Conservation (phyloP, 768 basidiomycete species). For the Russula griseocarnosa region DNA sequence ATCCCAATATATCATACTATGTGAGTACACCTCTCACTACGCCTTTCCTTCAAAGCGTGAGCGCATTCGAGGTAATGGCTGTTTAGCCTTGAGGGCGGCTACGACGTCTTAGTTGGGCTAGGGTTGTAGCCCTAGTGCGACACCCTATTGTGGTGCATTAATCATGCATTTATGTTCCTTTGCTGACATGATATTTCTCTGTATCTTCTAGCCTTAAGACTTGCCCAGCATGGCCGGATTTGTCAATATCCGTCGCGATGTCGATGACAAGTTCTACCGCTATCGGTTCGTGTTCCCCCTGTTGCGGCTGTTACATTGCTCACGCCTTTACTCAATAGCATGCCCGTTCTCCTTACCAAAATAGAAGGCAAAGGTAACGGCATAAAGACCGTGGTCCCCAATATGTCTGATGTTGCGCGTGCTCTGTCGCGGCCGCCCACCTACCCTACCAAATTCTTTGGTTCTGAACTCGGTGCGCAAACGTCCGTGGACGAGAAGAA, state of each 20-base stretch:
- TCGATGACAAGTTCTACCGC: conserved; percentile 95
- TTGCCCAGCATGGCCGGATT: conserved; percentile 75
- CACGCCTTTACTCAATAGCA: conserved; percentile 44
- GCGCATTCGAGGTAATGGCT: background rate
- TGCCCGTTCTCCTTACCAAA: conserved; percentile 50
- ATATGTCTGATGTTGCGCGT: conserved; percentile 96
- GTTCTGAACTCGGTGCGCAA: conserved; percentile 97
- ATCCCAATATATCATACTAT: conserved; percentile 35
- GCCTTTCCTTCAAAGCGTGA: conserved; percentile 44
- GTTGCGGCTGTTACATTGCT: background rate
- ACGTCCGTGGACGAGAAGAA: conserved; percentile 95
- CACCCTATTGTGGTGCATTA: background rate
- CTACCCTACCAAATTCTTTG: conserved; percentile 99
- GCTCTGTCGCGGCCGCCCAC: conserved; percentile 92
- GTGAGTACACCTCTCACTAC: conserved; percentile 35
- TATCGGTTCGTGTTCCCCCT: conserved; percentile 58
- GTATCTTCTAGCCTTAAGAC: conserved; percentile 52
- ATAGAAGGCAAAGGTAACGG: conserved; percentile 99
- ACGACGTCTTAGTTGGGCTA: too few relatives aligned
- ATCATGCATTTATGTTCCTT: conserved; percentile 24
- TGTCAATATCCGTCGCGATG: conserved; percentile 53
- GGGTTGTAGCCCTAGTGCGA: background rate
- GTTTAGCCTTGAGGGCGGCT: too few relatives aligned
- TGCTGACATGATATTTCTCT: conserved; percentile 8
- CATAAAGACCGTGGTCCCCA: conserved; percentile 98